Conservation (phyloP, 208 protist species). For the Zelonia costaricensis region DNA sequence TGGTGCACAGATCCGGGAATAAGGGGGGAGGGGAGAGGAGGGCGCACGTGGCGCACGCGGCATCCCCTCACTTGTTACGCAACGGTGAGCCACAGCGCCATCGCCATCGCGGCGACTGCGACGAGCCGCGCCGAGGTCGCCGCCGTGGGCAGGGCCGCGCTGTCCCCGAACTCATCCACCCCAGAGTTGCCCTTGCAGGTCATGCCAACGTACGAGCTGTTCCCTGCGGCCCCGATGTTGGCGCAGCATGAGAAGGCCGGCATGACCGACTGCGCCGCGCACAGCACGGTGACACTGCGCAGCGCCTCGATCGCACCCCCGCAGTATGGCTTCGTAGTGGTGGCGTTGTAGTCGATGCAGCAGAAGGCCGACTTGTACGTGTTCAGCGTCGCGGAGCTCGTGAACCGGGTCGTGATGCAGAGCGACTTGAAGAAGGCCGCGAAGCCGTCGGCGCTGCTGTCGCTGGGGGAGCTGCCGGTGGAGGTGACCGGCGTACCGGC, state of each 20-base stretch:
- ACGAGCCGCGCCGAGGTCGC: too few relatives aligned
- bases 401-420: not conserved
- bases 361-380: not conserved
- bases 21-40: too few relatives aligned
- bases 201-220: not conserved
- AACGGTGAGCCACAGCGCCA: too few relatives aligned
- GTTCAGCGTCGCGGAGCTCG: not conserved
- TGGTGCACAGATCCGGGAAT: too few relatives aligned
- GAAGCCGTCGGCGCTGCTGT: not conserved
- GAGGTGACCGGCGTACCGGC: not conserved
- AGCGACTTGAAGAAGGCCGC: constrained; percentile 1
- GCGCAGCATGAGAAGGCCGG: constrained; percentile 1
- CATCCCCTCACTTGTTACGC: too few relatives aligned
- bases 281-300: not conserved
- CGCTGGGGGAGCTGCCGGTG: not conserved
- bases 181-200: not conserved
- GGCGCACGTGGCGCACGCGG: too few relatives aligned
- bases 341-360: not conserved
- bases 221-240: not conserved
- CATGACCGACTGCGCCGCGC: not conserved
- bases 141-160: too few relatives aligned
- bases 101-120: too few relatives aligned
- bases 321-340: not conserved
- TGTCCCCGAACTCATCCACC: too few relatives aligned
- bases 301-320: not conserved